These are phyloP conservation scores for Fusarium ambrosium DNA, from an alignment of 2,329 filamentous ascomycete species.

Conservation along the genomic window DNA sequence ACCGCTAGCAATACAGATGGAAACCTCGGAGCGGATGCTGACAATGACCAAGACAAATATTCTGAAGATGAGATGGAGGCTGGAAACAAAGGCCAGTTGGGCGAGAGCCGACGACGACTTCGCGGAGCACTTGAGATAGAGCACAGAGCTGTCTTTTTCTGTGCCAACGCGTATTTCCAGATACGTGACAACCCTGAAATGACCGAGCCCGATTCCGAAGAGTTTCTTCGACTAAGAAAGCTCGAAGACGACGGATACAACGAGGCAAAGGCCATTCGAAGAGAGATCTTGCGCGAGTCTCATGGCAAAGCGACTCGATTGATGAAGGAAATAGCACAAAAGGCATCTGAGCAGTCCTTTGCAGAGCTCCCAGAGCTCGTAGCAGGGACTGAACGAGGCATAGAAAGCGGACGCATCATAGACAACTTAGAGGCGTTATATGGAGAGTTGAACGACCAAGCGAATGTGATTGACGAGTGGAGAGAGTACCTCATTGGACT, in stretches of 20 bases:
- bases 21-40: slow-evolving; percentile 11
- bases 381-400: slow-evolving; percentile 70
- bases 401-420: slow-evolving; percentile 78
- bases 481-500: slow-evolving; percentile 79
- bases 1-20: slow-evolving; percentile 43
- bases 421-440: slow-evolving; percentile 76
- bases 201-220: slow-evolving; percentile 75
- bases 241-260: slow-evolving; percentile 82
- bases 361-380: slow-evolving; percentile 70
- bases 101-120: slow-evolving; percentile 73
- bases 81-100: slow-evolving; percentile 59
- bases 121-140: slow-evolving; percentile 82
- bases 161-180: slow-evolving; percentile 85
- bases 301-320: slow-evolving; percentile 56
- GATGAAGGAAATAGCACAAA: slow-evolving; percentile 73
- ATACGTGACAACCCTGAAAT: slow-evolving; percentile 79
- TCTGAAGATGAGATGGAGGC: slow-evolving; percentile 54
- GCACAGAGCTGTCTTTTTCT: slow-evolving; percentile 87
- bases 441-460: slow-evolving; percentile 78
- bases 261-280: slow-evolving; percentile 80
- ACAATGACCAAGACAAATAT: slow-evolving; percentile 31
- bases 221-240: slow-evolving; percentile 75
- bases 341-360: slow-evolving; percentile 67
- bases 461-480: slow-evolving; percentile 79
- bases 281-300: slow-evolving; percentile 78